phyloP scores from a whole-genome alignment of 768 basidiomycete genomes.

The Lactifluus pinguis region DNA sequence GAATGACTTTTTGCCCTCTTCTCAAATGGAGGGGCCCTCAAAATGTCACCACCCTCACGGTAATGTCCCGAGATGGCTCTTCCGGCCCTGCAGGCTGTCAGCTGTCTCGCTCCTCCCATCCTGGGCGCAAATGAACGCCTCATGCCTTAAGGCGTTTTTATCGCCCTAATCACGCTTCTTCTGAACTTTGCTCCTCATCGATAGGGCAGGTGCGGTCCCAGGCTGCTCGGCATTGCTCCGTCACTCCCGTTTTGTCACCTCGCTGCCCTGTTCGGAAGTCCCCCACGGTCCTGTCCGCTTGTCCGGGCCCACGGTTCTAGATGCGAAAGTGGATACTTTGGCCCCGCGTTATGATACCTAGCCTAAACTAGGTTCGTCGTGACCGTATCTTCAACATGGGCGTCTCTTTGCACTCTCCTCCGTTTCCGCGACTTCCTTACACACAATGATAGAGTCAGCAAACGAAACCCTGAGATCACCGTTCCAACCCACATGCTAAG shows the following conservation, averaged over 20 bases:
- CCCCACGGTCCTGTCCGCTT: constrained; percentile 16
- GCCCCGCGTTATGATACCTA: constrained; percentile 11
- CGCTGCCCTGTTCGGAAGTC: constrained; percentile 10
- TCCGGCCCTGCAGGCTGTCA: constrained; percentile 17
- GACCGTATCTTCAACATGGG: constrained; percentile 18
- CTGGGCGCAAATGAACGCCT: constrained; percentile 22
- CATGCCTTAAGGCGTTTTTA: constrained; percentile 19
- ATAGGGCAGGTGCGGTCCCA: constrained; percentile 17
- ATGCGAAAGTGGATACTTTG: constrained; percentile 10
- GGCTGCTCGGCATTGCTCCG: constrained; percentile 14
- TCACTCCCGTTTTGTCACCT: constrained; percentile 13
- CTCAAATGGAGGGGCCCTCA: constrained; percentile 8
- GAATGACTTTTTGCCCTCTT: constrained; percentile 5
- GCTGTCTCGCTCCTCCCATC: constrained; percentile 19
- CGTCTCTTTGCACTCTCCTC: constrained; percentile 4
- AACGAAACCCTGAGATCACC: constrained; percentile 19
- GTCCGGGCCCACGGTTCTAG: constrained; percentile 18
- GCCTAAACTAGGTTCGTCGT: constrained; percentile 17
- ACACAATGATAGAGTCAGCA: constrained; percentile 14
- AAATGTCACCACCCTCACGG: constrained; percentile 18
- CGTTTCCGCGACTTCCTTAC: constrained; percentile 17
- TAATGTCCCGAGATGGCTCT: constrained; percentile 13
- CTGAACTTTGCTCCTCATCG: constrained; percentile 18
- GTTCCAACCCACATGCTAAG: constrained; percentile 1
- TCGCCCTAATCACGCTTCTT: constrained; percentile 20